Evolutionary conservation across 2,329 filamentous ascomycete species (phyloP).

Genomic region (Sarocladiaceae sp.): DNA sequence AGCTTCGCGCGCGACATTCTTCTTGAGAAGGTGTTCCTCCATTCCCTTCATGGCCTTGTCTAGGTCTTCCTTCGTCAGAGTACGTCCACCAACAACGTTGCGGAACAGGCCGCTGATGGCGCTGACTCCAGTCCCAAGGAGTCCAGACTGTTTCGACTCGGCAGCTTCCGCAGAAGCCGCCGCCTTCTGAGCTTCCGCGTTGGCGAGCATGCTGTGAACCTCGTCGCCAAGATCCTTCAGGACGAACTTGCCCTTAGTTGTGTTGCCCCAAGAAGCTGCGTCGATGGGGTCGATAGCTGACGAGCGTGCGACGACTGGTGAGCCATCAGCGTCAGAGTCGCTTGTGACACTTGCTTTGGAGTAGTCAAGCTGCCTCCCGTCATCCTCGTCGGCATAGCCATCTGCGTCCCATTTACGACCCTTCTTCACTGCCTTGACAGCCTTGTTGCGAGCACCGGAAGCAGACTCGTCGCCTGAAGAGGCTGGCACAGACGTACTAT

Average conservation of each 20-base stretch:
- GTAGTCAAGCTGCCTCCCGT: conserved; percentile 80
- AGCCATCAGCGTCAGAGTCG: conserved; percentile 47
- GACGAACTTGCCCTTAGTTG: conserved; percentile 89
- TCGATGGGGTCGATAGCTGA: conserved; percentile 70
- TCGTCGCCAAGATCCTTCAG: conserved; percentile 91
- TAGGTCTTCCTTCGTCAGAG: conserved; percentile 80
- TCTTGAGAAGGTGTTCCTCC: conserved; percentile 90
- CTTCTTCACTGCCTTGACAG: conserved; percentile 70
- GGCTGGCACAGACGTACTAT: conserved; percentile 55
- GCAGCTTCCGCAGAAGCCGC: conserved; percentile 24
- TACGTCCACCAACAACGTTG: conserved; percentile 93
- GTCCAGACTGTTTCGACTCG: conserved; percentile 44
- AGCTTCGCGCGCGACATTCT: conserved; percentile 95
- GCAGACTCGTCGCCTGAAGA: conserved; percentile 83
- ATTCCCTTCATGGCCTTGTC: conserved; percentile 92
- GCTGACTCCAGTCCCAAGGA: conserved; percentile 76
- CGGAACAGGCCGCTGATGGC: conserved; percentile 86
- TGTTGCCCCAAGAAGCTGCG: conserved; percentile 77
- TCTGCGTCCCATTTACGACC: conserved; percentile 91
- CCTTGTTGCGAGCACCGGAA: conserved; percentile 46
- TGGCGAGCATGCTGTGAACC: conserved; percentile 81
- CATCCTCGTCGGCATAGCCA: conserved; percentile 80
- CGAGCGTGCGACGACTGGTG: conserved; percentile 35
- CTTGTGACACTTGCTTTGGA: conserved; percentile 58
- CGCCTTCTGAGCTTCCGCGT: conserved; percentile 64